Evolutionary conservation across 83 land plant species (phyloP), one percentile per base, ranked within the genome.

Genomic region (Thuja plicata): DNA sequence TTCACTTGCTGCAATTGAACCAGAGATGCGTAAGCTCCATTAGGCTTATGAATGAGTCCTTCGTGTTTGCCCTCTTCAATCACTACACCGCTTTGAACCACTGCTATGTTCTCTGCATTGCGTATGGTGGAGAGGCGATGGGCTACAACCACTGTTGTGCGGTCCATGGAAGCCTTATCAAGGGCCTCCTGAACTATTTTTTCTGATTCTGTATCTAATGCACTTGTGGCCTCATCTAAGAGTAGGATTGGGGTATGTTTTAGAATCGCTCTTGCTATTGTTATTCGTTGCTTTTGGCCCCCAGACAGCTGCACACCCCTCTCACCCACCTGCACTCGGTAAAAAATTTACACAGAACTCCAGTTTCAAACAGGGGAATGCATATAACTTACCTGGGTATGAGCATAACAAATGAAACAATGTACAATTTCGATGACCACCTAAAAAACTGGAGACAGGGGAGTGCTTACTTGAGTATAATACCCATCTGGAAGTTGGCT

Each of bases 401-500:
- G 41, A 85, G 45, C 8, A 48, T 30, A 52, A 52, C 8, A 2
- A 12, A 38, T 21, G 15, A 38, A 4, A 45, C 27, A 3, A 32
- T 4, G 24, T n/a, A n/a, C 46, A n/a, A 9, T 30, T 9, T 17
- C 13, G 30, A 35, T 48, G 32, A 21, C 8, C 11, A 50, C 30
- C 34, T 85, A 1, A 50, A 45, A 85, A 50, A 24, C 6, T 81
- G 80, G 60, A 34, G 38, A 77, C n/a, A 10, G 13, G 55, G 17
- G 54, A 13, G 70, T 30, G 62, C 74, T 86, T 52, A 94, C 95
- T 91, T 92, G 93, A 16, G 99, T 97, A 19, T 94, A 92, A 88
- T 96, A 97, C 0, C 94, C 96, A 3, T 91, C 76, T 13, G 95
- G 95, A 13, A 96, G 87, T 46, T 91, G 87, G 12, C 82, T 48